phyloP scores from a whole-genome alignment of 139 green algal species.

The Asterochloris sp. region DNA sequence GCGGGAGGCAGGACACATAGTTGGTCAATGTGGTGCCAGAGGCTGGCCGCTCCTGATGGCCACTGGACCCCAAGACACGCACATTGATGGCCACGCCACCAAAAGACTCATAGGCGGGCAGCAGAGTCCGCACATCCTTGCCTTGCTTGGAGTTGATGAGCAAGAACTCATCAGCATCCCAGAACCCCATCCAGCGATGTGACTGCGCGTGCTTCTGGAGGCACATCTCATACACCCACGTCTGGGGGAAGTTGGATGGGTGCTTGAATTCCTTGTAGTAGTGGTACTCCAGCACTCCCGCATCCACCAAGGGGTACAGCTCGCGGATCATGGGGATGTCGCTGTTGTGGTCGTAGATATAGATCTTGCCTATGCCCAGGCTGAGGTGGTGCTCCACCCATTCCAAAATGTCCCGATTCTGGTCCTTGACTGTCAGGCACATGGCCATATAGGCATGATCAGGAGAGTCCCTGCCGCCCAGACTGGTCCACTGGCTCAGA shows the following conservation, averaged over 20 bases:
- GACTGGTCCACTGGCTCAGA: no score
- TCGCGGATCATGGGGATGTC: conserved; percentile 2
- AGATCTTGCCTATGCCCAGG: conserved; percentile 20
- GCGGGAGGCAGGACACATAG: conserved; percentile 13
- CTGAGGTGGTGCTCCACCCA: conserved; percentile 25
- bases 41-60: background rate
- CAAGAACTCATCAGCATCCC: conserved; percentile 32
- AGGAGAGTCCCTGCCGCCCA: no score
- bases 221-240: conserved; percentile 26
- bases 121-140: conserved; percentile 2
- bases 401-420: conserved; percentile 22
- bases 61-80: conserved; percentile 22
- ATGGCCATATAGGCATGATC: conserved; percentile 17
- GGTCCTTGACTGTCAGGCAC: conserved; percentile 27
- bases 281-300: conserved; percentile 18
- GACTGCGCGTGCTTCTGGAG: background rate
- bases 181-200: conserved; percentile 28
- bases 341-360: conserved; percentile 25
- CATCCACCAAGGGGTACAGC: background rate
- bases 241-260: background rate
- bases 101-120: conserved; percentile 14
- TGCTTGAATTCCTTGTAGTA: background rate
- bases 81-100: conserved; percentile 23
- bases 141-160: background rate
- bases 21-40: conserved; percentile 5